Evolutionary conservation across 192 early-diverging fungal species (phyloP).

Genomic region (Thoreauomyces humboldtii): DNA sequence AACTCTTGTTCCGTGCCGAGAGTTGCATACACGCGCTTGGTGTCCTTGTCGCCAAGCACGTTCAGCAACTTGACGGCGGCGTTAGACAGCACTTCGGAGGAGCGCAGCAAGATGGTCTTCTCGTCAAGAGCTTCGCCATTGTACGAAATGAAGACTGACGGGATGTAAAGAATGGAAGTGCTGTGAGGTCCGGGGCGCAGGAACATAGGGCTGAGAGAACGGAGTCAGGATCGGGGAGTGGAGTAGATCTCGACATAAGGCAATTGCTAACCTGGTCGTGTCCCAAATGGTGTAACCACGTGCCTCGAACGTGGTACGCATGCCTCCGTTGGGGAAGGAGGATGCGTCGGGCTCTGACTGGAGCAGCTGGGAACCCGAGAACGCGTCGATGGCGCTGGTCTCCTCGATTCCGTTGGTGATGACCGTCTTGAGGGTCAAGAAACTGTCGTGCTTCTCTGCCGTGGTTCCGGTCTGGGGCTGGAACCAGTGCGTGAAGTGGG

Average conservation of each 20-base stretch:
- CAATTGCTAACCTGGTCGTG: conserved; percentile 57
- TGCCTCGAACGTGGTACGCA: conserved; percentile 97
- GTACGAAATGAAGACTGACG: conserved; percentile 98
- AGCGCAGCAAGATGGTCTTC: conserved; percentile 95
- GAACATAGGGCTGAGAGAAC: conserved; percentile 81
- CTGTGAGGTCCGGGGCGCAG: conserved; percentile 88
- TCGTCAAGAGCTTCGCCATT: conserved; percentile 99
- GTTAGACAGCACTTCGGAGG: conserved; percentile 81
- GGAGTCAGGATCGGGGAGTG: not conserved
- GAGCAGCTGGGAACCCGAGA: conserved; percentile 95
- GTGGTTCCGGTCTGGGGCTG: conserved; percentile 98
- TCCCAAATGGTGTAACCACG: conserved; percentile 99
- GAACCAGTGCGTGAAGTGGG: conserved; percentile 99
- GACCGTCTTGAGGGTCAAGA: conserved; percentile 84
- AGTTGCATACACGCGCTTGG: conserved; percentile 85
- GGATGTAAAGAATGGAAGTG: conserved; percentile 92
- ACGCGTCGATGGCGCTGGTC: conserved; percentile 82
- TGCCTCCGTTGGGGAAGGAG: conserved; percentile 97
- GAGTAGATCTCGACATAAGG: not conserved
- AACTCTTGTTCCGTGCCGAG: conserved; percentile 98
- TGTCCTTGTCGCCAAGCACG: conserved; percentile 73
- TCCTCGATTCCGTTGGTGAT: conserved; percentile 84
- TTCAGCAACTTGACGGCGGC: conserved; percentile 76
- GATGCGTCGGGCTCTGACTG: conserved; percentile 99
- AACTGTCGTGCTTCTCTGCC: conserved; percentile 99